Evolutionary conservation across 2,329 filamentous ascomycete species (phyloP).

Genomic region (Fonsecaea nubica): DNA sequence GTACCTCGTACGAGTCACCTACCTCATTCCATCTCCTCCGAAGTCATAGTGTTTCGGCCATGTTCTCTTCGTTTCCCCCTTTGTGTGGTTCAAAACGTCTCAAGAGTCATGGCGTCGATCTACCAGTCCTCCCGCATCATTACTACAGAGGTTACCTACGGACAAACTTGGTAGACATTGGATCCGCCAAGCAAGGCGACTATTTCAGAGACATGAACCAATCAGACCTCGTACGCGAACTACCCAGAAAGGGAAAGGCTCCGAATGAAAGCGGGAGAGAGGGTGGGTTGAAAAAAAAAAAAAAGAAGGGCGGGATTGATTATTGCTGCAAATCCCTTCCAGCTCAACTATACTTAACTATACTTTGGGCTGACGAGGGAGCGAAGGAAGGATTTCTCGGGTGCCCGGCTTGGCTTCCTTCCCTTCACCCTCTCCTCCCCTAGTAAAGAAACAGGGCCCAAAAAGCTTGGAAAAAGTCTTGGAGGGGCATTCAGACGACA

Average conservation of each 20-base stretch:
- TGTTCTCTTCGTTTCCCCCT: too few relatives aligned
- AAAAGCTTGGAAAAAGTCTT: not conserved
- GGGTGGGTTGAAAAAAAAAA: too few relatives aligned
- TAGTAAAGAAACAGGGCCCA: not conserved
- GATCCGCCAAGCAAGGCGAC: not conserved
- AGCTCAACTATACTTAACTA: not conserved
- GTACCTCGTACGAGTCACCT: too few relatives aligned
- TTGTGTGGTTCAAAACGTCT: too few relatives aligned
- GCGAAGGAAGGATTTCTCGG: not conserved
- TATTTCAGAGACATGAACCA: not conserved
- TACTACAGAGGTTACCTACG: too few relatives aligned
- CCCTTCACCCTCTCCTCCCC: too few relatives aligned
- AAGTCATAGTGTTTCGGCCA: too few relatives aligned
- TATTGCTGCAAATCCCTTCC: too few relatives aligned
- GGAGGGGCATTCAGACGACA: not conserved
- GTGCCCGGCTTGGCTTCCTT: not conserved
- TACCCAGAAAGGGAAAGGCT: conserved; percentile 3
- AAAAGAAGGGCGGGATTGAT: too few relatives aligned
- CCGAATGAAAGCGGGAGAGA: not conserved
- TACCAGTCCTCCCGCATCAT: too few relatives aligned
- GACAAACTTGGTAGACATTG: not conserved
- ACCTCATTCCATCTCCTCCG: too few relatives aligned
- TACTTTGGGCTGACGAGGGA: not conserved
- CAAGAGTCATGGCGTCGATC: too few relatives aligned
- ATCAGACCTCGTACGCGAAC: not conserved